These are phyloP conservation scores for Inga leiocalycina DNA, from an alignment of 306 rosid genomes.

Conservation along the genomic window DNA sequence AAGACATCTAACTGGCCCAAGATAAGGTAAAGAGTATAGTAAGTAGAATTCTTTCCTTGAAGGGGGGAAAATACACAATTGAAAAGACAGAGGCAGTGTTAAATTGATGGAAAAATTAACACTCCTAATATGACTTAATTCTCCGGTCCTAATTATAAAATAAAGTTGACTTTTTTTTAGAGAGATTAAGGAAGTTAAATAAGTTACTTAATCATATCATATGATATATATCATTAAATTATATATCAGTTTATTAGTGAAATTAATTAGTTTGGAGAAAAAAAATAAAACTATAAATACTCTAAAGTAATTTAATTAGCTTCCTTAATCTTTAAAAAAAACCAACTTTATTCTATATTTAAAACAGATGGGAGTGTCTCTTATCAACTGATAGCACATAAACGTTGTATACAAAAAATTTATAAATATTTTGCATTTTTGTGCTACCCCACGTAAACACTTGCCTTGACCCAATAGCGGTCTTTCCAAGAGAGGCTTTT, in stretches of 20 bases:
- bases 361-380: background rate
- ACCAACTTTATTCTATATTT: too few species aligned
- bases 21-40: constrained; percentile 3
- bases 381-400: background rate
- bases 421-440: constrained; percentile 9
- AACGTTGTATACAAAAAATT: background rate
- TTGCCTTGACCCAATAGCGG: constrained; percentile 97
- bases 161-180: too few species aligned
- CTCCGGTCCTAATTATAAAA: too few species aligned
- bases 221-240: too few species aligned
- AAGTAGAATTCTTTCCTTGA: background rate
- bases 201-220: too few species aligned
- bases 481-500: constrained; percentile 63
- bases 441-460: constrained; percentile 44
- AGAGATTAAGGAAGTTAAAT: too few species aligned
- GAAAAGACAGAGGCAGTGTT: background rate
- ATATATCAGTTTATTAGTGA: too few species aligned
- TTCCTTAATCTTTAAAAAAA: too few species aligned
- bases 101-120: background rate
- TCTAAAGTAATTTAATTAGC: too few species aligned
- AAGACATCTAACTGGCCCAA: constrained; percentile 12
- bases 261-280: too few species aligned
- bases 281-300: too few species aligned
- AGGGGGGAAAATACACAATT: background rate
- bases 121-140: background rate